Percentiles rank a stretch among this genome's conserved stretches.
These are phyloP conservation scores for Psilocybe mexicana DNA, from an alignment of 1,284 basidiomycete species.

Conservation along the genomic window DNA sequence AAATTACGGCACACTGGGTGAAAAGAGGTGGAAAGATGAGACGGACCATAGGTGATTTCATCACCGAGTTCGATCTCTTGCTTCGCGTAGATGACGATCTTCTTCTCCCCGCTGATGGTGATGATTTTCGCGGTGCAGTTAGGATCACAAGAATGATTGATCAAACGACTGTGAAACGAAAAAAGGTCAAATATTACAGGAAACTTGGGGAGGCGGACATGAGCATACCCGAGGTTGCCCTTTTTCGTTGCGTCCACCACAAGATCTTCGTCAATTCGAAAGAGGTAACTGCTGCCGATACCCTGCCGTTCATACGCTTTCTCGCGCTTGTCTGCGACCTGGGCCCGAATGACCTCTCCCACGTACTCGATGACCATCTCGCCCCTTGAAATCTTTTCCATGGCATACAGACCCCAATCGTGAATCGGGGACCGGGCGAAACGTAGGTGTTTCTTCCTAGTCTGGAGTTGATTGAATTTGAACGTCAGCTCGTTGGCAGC, in stretches of 20 bases:
- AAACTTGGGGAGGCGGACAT: constrained; percentile 13
- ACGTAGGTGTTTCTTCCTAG: constrained; percentile 95
- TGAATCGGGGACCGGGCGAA: constrained; percentile 97
- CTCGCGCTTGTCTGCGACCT: constrained; percentile 96
- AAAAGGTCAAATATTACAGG: constrained; percentile 18
- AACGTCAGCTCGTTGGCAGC: constrained; percentile 68
- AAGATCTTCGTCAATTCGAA: constrained; percentile 89
- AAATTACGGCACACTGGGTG: not conserved
- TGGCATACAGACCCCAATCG: constrained; percentile 96
- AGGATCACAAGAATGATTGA: constrained; percentile 97
- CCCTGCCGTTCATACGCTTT: constrained; percentile 95
- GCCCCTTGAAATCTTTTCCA: constrained; percentile 90
- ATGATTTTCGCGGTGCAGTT: constrained; percentile 99
- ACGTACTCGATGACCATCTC: constrained; percentile 99
- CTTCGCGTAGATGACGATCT: constrained; percentile 99
- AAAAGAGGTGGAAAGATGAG: not conserved
- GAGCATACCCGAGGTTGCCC: constrained; percentile 90
- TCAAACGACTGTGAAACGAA: constrained; percentile 66
- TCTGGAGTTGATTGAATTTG: constrained; percentile 98
- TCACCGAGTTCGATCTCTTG: constrained; percentile 91
- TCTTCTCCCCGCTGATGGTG: constrained; percentile 96
- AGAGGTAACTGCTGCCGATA: constrained; percentile 93
- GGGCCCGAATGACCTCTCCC: constrained; percentile 93
- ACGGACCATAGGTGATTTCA: constrained; percentile 89
- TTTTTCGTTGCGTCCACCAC: constrained; percentile 99